These are phyloP conservation scores for Pelargonium cotyledonis DNA, from an alignment of 441 rosid species.

Conservation along the genomic window DNA sequence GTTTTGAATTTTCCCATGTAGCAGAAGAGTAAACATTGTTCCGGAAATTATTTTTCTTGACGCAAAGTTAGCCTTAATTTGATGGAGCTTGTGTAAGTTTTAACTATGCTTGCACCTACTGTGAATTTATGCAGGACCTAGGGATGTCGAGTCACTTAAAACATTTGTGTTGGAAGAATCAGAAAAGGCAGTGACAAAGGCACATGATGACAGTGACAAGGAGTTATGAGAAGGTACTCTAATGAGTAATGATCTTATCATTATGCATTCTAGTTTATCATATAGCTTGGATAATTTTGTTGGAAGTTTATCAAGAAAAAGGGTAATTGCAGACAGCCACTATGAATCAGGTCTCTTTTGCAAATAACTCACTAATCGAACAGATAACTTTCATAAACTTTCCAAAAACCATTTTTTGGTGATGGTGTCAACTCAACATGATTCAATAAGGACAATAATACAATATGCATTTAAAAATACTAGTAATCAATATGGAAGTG, in stretches of 20 bases:
- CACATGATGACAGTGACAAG: slow-evolving; percentile 44
- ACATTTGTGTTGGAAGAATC: slow-evolving; percentile 68
- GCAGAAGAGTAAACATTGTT: not conserved
- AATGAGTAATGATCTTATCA: too few relatives aligned
- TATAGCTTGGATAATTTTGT: not conserved
- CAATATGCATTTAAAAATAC: too few relatives aligned
- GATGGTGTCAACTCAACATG: too few relatives aligned
- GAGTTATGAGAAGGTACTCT: slow-evolving; percentile 40
- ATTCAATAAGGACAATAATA: too few relatives aligned
- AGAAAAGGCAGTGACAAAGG: slow-evolving; percentile 68
- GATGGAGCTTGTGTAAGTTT: not conserved
- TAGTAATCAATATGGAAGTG: too few relatives aligned
- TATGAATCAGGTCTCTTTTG: too few relatives aligned
- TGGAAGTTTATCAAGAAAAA: not conserved
- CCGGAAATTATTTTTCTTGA: not conserved
- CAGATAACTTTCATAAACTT: too few relatives aligned
- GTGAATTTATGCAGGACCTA: slow-evolving; percentile 38
- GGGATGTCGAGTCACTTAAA: slow-evolving; percentile 68
- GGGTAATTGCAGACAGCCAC: too few relatives aligned
- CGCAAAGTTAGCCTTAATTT: not conserved
- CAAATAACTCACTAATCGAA: too few relatives aligned
- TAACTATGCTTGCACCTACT: not conserved
- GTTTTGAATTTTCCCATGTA: not conserved
- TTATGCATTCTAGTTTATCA: not conserved
- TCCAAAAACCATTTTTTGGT: too few relatives aligned